These are phyloP conservation scores for Eragrostis nindensis DNA, from an alignment of 176 grass and related monocot species.

Conservation along the genomic window DNA sequence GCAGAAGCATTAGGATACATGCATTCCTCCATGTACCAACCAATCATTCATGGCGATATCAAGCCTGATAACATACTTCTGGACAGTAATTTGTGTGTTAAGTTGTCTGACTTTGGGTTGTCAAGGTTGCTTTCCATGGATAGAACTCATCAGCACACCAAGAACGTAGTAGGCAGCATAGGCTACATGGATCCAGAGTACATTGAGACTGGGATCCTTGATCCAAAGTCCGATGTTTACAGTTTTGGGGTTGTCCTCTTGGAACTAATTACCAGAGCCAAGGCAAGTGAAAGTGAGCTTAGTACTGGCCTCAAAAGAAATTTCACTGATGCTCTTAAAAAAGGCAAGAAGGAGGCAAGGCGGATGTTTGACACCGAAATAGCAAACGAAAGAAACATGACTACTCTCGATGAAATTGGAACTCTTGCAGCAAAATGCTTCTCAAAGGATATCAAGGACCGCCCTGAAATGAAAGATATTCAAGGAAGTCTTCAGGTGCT, in stretches of 20 bases:
- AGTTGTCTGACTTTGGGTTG: conserved; percentile 13
- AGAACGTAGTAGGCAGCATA: background rate
- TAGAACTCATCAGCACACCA: background rate
- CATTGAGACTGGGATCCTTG: background rate
- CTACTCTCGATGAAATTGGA: background rate
- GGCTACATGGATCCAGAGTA: conserved; percentile 5
- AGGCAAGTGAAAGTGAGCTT: background rate
- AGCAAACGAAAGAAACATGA: background rate
- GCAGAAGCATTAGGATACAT: conserved; percentile 23
- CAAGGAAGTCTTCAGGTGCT: background rate
- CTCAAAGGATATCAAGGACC: background rate
- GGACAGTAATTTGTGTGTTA: background rate
- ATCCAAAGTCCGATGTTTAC: conserved; percentile 10
- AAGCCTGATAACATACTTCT: conserved; percentile 23
- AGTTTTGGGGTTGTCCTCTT: conserved; percentile 21
- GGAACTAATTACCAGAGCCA: conserved; percentile 15
- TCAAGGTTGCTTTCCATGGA: background rate
- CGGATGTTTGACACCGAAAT: background rate
- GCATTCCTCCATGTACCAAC: conserved; percentile 16
- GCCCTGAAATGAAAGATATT: conserved; percentile 12
- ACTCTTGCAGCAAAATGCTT: background rate
- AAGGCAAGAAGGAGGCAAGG: background rate
- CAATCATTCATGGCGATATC: conserved; percentile 15
- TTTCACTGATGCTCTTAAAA: background rate
- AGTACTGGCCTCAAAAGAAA: background rate